Conservation (phyloP, 1,139 yeast genomes). For the Hyphopichia fennica region DNA sequence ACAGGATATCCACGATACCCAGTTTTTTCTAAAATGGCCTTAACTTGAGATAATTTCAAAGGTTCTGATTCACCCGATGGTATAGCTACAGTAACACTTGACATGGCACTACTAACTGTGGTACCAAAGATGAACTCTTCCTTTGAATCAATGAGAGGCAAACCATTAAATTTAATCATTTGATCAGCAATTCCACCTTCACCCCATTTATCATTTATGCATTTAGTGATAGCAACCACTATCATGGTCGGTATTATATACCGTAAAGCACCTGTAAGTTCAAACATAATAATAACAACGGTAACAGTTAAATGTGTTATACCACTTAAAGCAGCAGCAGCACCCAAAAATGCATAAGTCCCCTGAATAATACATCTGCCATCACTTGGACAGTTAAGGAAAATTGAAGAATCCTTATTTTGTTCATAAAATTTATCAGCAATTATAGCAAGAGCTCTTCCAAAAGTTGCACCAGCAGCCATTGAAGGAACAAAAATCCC, state of each 20-base stretch:
- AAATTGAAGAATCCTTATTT: slow-evolving; percentile 41
- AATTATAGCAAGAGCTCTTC: slow-evolving; percentile 75
- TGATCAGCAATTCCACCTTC: slow-evolving; percentile 91
- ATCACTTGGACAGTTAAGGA: slow-evolving; percentile 45
- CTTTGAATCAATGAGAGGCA: slow-evolving; percentile 79
- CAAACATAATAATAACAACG: slow-evolving; percentile 94
- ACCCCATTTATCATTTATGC: slow-evolving; percentile 75
- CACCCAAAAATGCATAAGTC: slow-evolving; percentile 94
- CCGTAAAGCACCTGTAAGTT: slow-evolving; percentile 87
- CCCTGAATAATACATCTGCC: slow-evolving; percentile 81
- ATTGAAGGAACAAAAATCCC: slow-evolving; percentile 96
- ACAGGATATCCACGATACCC: slow-evolving; percentile 60
- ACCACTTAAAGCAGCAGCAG: slow-evolving; percentile 93
- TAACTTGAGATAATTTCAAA: slow-evolving; percentile 36
- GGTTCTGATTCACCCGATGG: slow-evolving; percentile 35
- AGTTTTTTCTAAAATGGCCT: slow-evolving; percentile 36
- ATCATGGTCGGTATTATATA: slow-evolving; percentile 95
- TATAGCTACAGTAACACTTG: slow-evolving; percentile 50
- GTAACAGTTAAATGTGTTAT: slow-evolving; percentile 90
- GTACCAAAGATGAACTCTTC: slow-evolving; percentile 61
- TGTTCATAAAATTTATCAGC: slow-evolving; percentile 57
- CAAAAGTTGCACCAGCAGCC: slow-evolving; percentile 96
- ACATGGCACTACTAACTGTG: slow-evolving; percentile 67
- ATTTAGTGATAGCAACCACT: slow-evolving; percentile 86
- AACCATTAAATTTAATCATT: slow-evolving; percentile 85